Percentiles rank a stretch among this genome's conserved stretches.
Evolutionary conservation across 805 yeast species (phyloP).

Genomic region (Pichia insulana): DNA sequence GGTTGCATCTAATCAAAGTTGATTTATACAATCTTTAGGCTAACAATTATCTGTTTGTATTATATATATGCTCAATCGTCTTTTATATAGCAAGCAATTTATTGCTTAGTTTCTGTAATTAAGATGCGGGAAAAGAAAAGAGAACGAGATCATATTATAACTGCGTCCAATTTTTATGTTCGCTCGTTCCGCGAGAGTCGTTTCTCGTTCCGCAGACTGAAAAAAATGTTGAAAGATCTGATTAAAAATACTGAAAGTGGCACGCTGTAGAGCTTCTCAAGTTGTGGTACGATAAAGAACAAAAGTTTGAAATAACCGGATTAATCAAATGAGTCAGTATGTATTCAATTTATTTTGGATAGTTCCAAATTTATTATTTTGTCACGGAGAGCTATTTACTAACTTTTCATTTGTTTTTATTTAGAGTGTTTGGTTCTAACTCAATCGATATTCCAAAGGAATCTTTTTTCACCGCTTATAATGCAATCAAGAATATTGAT

Average conservation of each 20-base stretch:
- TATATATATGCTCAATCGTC: too few species aligned
- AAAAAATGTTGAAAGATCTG: too few species aligned
- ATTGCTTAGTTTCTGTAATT: too few species aligned
- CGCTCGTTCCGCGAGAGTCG: background rate
- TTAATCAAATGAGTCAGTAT: conserved; percentile 10
- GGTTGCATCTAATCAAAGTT: conserved; percentile 41
- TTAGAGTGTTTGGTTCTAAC: conserved; percentile 22
- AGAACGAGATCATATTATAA: too few species aligned
- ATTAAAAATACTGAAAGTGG: background rate
- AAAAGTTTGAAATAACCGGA: background rate
- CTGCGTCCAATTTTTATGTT: too few species aligned
- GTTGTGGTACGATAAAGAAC: background rate
- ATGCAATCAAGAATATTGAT: conserved; percentile 20
- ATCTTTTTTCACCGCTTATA: conserved; percentile 19
- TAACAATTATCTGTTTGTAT: too few species aligned
- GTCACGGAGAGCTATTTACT: background rate
- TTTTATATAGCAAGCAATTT: too few species aligned
- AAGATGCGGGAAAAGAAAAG: too few species aligned
- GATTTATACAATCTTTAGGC: background rate
- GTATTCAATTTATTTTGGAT: background rate
- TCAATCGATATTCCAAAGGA: conserved; percentile 18
- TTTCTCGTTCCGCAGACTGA: background rate
- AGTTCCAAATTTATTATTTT: background rate
- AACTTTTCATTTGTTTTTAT: background rate
- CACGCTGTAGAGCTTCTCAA: background rate